Evolutionary conservation across 176 grass and related monocot species (phyloP), one percentile per base, ranked within the genome.

Genomic region (Elymus sibiricus): DNA sequence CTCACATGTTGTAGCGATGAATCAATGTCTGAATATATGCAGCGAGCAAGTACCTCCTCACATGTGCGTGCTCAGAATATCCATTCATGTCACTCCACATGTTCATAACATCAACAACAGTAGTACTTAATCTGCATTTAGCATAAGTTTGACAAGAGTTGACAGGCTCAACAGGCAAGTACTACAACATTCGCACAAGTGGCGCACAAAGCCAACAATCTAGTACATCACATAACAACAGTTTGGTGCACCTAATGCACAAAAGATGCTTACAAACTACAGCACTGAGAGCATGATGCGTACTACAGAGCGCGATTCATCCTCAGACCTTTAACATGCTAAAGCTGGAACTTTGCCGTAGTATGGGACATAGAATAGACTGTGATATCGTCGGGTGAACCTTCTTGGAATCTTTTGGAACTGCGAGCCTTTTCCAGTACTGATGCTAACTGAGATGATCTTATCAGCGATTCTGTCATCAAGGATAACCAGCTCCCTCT

Each of bases 391-490:
- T 29, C 29, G 4, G 11, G 72, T 21, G 25, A 74, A 72, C 15
- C 25, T 44, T 29, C 17, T 21, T 74, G 70, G 67, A 74, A 88
- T 21, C 68, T 83, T 46, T 2, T 5, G 40, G 27, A 74, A 46
- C 60, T 6, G 64, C 13, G 3, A 68, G 37, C 40, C 70, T 60
- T 56, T 76, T 40, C 80, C 71, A 76, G 26, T 88, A 14, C 42
- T 70, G 26, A 88, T 40, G 56, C 76, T 82, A 22, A 83, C 77
- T 22, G 40, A 83, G 76, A 88, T 49, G 55, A 88, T 28, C 28
- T 44, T 70, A 53, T 64, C 32, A 35, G 51, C 42, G 28, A 31
- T 61, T 25, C 12, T 26, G 37, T 83, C 79, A 42, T 9, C 56
- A 4, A 79, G 58, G 47, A 62, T 62, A 39, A 63, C 35, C 15